Evolutionary conservation across 2,329 filamentous ascomycete genomes (phyloP).

Genomic region (Helicocarpus griseus): DNA sequence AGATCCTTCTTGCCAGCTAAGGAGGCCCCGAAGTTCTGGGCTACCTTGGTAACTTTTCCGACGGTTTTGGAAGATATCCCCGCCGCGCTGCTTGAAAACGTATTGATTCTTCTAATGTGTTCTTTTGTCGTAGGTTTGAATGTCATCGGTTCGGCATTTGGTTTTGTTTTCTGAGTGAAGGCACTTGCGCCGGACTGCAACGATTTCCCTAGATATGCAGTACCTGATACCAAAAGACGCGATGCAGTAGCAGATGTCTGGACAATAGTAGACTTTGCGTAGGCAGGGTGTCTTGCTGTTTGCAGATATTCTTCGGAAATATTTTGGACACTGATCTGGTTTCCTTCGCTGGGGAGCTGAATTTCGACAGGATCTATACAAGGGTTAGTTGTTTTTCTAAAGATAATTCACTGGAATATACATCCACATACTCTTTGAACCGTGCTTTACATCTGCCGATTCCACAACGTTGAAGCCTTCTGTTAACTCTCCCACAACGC

Average conservation of each 20-base stretch:
- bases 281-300: conserved; percentile 78
- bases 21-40: conserved; percentile 79
- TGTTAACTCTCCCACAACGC: conserved; percentile 82
- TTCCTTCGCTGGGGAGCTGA: conserved; percentile 37
- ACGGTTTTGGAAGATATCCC: conserved; percentile 77
- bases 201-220: conserved; percentile 66
- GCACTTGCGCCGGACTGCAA: conserved; percentile 67
- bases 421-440: conserved; percentile 68
- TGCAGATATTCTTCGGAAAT: conserved; percentile 55
- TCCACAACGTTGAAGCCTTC: conserved; percentile 75
- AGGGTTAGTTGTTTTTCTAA: conserved; percentile 6
- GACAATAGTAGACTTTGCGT: conserved; percentile 76
- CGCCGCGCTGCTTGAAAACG: conserved; percentile 70
- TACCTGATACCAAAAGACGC: conserved; percentile 81
- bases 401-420: background rate
- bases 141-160: conserved; percentile 68
- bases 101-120: conserved; percentile 79
- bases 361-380: conserved; percentile 40
- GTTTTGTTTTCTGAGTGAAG: conserved; percentile 72
- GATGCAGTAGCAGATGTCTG: conserved; percentile 81
- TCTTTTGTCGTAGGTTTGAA: conserved; percentile 79
- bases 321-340: conserved; percentile 38
- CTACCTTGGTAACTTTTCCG: conserved; percentile 69
- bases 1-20: conserved; percentile 54
- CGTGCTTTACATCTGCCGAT: conserved; percentile 62